phyloP scores from a whole-genome alignment of 2,329 filamentous ascomycete genomes.

The Coniella lustricola region DNA sequence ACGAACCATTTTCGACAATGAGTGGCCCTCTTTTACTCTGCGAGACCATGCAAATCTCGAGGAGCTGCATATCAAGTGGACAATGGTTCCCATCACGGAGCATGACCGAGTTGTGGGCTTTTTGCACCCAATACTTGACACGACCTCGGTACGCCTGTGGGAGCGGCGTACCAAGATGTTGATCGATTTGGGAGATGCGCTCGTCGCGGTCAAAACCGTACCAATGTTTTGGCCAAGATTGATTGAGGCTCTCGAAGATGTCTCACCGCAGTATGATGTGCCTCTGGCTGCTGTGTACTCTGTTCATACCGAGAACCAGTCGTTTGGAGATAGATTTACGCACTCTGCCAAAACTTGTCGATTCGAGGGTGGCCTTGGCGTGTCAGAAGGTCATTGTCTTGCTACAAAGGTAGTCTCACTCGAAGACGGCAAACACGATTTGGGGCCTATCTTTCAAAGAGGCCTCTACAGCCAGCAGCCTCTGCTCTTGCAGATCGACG shows the following conservation, averaged over 20 bases:
- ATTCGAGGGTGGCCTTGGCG: conserved; percentile 39
- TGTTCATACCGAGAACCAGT: conserved; percentile 33
- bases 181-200: conserved; percentile 38
- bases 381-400: conserved; percentile 36
- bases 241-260: conserved; percentile 35
- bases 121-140: conserved; percentile 40
- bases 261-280: conserved; percentile 40
- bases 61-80: conserved; percentile 43
- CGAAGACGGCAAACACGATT: conserved; percentile 28
- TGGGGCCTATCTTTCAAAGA: conserved; percentile 33
- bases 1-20: conserved; percentile 32
- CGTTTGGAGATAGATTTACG: conserved; percentile 19
- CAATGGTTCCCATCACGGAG: conserved; percentile 39
- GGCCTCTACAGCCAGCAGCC: conserved; percentile 32
- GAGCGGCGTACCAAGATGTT: conserved; percentile 43
- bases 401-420: conserved; percentile 32
- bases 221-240: conserved; percentile 42
- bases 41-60: conserved; percentile 33
- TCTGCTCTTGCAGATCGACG: conserved; percentile 33
- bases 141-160: conserved; percentile 40
- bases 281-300: conserved; percentile 46
- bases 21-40: conserved; percentile 39
- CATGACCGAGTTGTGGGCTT: conserved; percentile 37
- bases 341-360: conserved; percentile 30
- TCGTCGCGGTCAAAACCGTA: conserved; percentile 36